Evolutionary conservation across 441 rosid species (phyloP).

Genomic region (Hura crepitans): DNA sequence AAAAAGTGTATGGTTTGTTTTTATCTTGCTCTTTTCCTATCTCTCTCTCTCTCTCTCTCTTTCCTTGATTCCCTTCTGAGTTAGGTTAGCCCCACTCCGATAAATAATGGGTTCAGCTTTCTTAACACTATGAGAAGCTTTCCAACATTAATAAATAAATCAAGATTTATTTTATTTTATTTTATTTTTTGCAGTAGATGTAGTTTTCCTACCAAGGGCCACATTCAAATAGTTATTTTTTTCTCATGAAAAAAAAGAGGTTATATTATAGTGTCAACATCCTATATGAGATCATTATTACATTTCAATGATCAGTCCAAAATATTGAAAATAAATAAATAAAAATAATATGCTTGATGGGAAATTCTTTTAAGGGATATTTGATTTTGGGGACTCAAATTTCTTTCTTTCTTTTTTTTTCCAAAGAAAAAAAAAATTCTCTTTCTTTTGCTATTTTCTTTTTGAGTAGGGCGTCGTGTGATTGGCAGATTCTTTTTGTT

Average conservation of each 20-base stretch:
- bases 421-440: not conserved
- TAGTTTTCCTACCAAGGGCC: too few relatives aligned
- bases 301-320: not conserved
- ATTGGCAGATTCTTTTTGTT: conserved; percentile 87
- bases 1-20: conserved; percentile 65
- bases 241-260: too few relatives aligned
- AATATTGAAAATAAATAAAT: not conserved
- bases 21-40: conserved; percentile 39
- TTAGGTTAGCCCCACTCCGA: conserved; percentile 58
- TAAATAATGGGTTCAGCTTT: conserved; percentile 42
- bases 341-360: conserved; percentile 10
- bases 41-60: conserved; percentile 20
- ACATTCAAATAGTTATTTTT: too few relatives aligned
- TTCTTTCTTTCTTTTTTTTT: conserved; percentile 18
- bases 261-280: not conserved
- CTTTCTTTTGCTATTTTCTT: conserved; percentile 7
- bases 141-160: conserved; percentile 5
- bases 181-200: too few relatives aligned
- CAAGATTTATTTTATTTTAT: not conserved
- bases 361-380: conserved; percentile 30
- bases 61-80: conserved; percentile 48
- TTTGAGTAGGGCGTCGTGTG: conserved; percentile 34
- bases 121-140: conserved; percentile 32
- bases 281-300: not conserved
- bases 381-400: conserved; percentile 33